Conservation (phyloP, 441 rosid species). For the Croton laevigatus region DNA sequence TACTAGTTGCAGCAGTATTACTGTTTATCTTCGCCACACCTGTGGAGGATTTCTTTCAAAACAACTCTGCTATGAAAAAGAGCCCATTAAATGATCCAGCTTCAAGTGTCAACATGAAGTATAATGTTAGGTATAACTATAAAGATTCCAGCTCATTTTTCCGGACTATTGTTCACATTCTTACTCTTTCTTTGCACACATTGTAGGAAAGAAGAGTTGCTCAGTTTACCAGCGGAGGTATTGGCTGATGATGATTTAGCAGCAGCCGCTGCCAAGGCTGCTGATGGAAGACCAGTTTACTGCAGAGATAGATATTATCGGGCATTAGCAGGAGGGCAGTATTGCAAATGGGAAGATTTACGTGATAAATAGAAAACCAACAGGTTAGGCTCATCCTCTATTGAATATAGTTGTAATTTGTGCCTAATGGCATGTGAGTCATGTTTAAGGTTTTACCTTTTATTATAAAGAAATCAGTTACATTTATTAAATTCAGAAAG, state of each 20-base stretch:
- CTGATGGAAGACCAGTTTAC: constrained; percentile 91
- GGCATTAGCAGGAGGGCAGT: constrained; percentile 51
- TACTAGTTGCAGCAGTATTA: constrained; percentile 61
- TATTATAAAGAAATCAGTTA: neutral
- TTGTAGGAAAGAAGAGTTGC: constrained; percentile 72
- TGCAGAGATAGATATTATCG: constrained; percentile 65
- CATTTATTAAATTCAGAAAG: neutral
- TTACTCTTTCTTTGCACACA: constrained; percentile 9
- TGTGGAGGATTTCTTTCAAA: constrained; percentile 61
- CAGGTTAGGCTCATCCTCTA: constrained; percentile 2
- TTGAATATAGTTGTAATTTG: constrained; percentile 18
- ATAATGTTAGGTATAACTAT: constrained; percentile 53
- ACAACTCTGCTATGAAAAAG: constrained; percentile 33
- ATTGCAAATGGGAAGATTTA: constrained; percentile 87
- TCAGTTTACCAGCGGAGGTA: constrained; percentile 66
- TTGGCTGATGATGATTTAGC: constrained; percentile 71
- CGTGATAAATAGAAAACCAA: constrained; percentile 27
- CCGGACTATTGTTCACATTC: constrained; percentile 6
- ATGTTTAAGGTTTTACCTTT: constrained; percentile 7
- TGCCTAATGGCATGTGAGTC: neutral
- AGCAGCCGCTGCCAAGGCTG: constrained; percentile 95
- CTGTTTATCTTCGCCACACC: constrained; percentile 81
- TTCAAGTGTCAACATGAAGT: constrained; percentile 51
- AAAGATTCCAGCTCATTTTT: constrained; percentile 10
- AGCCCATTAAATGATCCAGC: constrained; percentile 37